These are phyloP conservation scores for Phytophthora tentaculata DNA, from an alignment of 352 stramenopile genomes.

Conservation along the genomic window DNA sequence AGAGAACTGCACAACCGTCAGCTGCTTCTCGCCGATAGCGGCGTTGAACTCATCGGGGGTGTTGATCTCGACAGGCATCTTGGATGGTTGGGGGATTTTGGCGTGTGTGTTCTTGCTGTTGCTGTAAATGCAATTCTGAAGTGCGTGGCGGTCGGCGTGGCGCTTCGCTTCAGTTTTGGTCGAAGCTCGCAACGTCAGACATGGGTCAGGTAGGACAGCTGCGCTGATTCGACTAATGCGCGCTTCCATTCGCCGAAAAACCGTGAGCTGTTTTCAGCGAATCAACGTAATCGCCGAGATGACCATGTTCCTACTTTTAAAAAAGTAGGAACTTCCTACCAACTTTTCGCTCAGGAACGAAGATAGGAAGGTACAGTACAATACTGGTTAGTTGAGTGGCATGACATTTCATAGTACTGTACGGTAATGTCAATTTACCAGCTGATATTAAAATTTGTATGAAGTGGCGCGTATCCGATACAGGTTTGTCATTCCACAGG, in stretches of 20 bases:
- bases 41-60: slow-evolving; percentile 57
- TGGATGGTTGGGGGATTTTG: background rate
- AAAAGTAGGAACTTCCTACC: no score
- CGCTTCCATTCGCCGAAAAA: slow-evolving; percentile 7
- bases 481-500: no score
- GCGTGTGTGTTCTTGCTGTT: background rate
- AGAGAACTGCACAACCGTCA: slow-evolving; percentile 69
- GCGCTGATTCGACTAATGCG: slow-evolving; percentile 21
- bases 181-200: slow-evolving; percentile 30
- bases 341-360: no score
- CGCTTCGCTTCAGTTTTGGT: slow-evolving; percentile 22
- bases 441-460: background rate
- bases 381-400: no score
- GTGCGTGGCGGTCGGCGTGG: slow-evolving; percentile 7
- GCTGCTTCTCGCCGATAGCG: slow-evolving; percentile 51
- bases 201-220: slow-evolving; percentile 33
- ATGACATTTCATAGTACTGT: no score
- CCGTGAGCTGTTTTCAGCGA: background rate
- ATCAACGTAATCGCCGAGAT: slow-evolving; percentile 16
- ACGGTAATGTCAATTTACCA: background rate
- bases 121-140: slow-evolving; percentile 36
- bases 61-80: slow-evolving; percentile 50
- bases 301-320: no score
- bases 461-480: no score
- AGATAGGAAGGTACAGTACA: no score